Evolutionary conservation across 495 filamentous ascomycete genomes (phyloP), one percentile per base, ranked within the genome.

Genomic region (Emericellopsis terricola): DNA sequence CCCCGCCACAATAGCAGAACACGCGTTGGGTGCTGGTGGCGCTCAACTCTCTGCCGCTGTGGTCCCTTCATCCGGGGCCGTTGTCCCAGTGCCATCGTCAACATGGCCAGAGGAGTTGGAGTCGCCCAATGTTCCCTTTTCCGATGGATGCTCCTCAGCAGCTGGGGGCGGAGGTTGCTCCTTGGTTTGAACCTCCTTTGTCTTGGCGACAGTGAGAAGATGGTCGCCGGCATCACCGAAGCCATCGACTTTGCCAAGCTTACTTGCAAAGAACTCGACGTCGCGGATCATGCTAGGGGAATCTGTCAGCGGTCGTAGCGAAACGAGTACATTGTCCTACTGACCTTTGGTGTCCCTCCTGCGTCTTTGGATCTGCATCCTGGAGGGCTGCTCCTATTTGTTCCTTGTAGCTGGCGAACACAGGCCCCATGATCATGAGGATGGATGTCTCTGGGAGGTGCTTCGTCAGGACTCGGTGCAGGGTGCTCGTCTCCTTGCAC

Each of bases 391-490:
- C 73, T 3, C 74, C 75, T 60, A 86, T 76, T 39, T 89, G 83
- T 38, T 78, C 78, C 41, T 74, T 73, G 50, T 94, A 97, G 50
- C 70, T 84, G 33, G 64, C 68, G 44, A 94, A 94, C 0, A 97
- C 84, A 6, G 84, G 80, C 5, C 65, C 60, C 83, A 96, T 94
- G 49, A 97, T 94, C 59, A 83, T 71, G 28, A 59, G 52, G 0
- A 96, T 73, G 0, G 76, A 78, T 43, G 73, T 68, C 33, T 85
- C 81, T 1, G 78, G 75, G 6, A 97, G 58, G 53, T 92, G 78
- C 48, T 81, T 89, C 43, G 68, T 78, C 30, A 99, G 59, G 9
- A 93, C 87, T 9, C 82, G 76, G 46, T 96, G 81, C 29, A 99
- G 50, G 5, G 81, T 92, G 2, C 69, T 68, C 0, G 89, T 96